Percentiles rank a stretch among this genome's conserved stretches.
Evolutionary conservation across 139 green algal species (phyloP).

Genomic region (Edaphochlamys debaryana): DNA sequence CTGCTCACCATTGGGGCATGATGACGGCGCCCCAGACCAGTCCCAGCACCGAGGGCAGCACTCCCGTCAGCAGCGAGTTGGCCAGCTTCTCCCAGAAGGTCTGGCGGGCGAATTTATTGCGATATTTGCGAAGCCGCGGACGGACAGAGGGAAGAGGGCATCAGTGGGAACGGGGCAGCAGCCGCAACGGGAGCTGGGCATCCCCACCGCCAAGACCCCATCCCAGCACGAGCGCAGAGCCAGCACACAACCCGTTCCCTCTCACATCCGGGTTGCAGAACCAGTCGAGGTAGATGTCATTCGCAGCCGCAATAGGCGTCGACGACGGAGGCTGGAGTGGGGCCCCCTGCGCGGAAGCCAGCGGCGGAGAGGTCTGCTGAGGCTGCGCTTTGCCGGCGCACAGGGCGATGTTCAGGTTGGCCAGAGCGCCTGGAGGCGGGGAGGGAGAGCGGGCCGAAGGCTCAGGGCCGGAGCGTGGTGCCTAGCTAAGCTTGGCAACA

Average conservation of each 20-base stretch:
- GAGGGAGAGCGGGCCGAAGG: background rate
- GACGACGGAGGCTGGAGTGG: too few species aligned
- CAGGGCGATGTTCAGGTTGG: slow-evolving; percentile 14
- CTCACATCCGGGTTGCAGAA: slow-evolving; percentile 11
- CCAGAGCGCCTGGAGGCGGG: background rate
- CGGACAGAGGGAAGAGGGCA: background rate
- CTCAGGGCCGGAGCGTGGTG: too few species aligned
- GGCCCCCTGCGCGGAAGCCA: too few species aligned
- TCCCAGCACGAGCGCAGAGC: too few species aligned
- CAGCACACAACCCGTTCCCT: too few species aligned
- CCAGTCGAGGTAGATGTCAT: slow-evolving; percentile 13
- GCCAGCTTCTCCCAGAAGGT: background rate
- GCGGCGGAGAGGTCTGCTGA: background rate
- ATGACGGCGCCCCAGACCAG: slow-evolving; percentile 1
- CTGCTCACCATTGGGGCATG: slow-evolving; percentile 29
- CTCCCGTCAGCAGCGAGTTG: background rate
- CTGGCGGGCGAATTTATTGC: background rate
- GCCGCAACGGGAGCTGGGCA: background rate
- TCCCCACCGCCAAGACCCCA: background rate
- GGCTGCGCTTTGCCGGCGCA: background rate
- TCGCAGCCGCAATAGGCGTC: background rate
- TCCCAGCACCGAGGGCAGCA: slow-evolving; percentile 14
- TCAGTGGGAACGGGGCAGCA: background rate
- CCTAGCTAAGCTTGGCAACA: too few species aligned
- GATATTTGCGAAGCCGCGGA: too few species aligned